A percentile compares a stretch with the other conserved stretches of the same genome.
phyloP scores from a whole-genome alignment of 1,139 yeast genomes.

The Suhomyces bribrorum region DNA sequence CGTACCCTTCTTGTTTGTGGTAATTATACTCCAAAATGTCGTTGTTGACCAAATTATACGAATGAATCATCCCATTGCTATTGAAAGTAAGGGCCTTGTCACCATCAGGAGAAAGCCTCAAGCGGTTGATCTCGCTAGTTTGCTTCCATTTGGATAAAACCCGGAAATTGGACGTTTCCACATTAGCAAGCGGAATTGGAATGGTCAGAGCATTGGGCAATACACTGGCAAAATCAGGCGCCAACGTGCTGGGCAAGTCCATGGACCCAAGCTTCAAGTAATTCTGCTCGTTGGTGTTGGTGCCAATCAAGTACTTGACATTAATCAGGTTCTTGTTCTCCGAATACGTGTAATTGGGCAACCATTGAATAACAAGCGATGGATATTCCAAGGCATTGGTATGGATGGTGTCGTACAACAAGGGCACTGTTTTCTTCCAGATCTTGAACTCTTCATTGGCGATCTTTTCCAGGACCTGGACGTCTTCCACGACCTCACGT shows the following conservation, averaged over 20 bases:
- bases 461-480: slow-evolving; percentile 52
- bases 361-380: slow-evolving; percentile 51
- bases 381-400: slow-evolving; percentile 70
- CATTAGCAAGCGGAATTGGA: slow-evolving; percentile 29
- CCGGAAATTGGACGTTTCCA: slow-evolving; percentile 32
- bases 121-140: slow-evolving; percentile 54
- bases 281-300: slow-evolving; percentile 48
- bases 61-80: slow-evolving; percentile 48
- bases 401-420: slow-evolving; percentile 76
- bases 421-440: slow-evolving; percentile 95
- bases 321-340: slow-evolving; percentile 33
- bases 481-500: slow-evolving; percentile 40
- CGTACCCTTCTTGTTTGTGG: slow-evolving; percentile 69
- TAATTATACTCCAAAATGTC: slow-evolving; percentile 46
- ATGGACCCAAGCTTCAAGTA: slow-evolving; percentile 49
- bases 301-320: slow-evolving; percentile 50
- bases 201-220: slow-evolving; percentile 23
- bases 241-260: slow-evolving; percentile 52
- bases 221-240: slow-evolving; percentile 32
- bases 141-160: slow-evolving; percentile 51
- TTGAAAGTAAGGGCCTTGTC: slow-evolving; percentile 50
- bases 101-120: slow-evolving; percentile 39
- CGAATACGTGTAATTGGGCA: slow-evolving; percentile 38
- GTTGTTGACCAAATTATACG: slow-evolving; percentile 25
- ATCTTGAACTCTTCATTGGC: slow-evolving; percentile 77